Conservation (phyloP, 129 eudicot species). For the Flaveria trinervia region DNA sequence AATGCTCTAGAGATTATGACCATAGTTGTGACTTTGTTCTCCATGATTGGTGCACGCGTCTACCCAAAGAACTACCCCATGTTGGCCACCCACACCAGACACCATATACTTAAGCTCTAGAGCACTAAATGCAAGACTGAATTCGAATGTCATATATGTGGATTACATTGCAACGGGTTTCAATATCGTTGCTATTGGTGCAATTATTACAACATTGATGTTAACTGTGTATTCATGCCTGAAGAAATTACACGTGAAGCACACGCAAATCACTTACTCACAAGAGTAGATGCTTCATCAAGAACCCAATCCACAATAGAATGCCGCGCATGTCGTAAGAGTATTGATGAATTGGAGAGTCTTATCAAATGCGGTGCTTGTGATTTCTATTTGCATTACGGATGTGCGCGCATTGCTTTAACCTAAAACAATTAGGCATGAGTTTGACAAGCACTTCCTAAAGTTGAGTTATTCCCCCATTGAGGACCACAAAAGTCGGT, state of each 20-base stretch:
- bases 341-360: background rate
- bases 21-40: background rate
- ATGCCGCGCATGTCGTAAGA: slow-evolving; percentile 13
- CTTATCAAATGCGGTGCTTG: background rate
- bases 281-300: background rate
- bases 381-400: slow-evolving; percentile 6
- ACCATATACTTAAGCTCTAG: background rate
- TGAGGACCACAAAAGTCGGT: background rate
- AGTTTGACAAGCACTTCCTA: background rate
- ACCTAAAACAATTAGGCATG: slow-evolving; percentile 3
- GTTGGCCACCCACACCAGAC: slow-evolving; percentile 2
- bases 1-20: background rate
- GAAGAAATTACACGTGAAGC: slow-evolving; percentile 20
- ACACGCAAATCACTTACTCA: slow-evolving; percentile 13
- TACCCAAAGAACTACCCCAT: background rate
- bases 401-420: slow-evolving; percentile 8
- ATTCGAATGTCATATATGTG: background rate
- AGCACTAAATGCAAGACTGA: background rate
- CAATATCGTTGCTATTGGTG: background rate
- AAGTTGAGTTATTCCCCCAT: background rate
- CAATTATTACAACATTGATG: background rate
- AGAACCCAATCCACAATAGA: background rate
- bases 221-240: slow-evolving; percentile 7
- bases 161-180: background rate
- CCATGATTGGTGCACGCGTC: slow-evolving; percentile 12